Evolutionary conservation across 2,329 filamentous ascomycete species (phyloP).

Genomic region (Trichoderma sp.): DNA sequence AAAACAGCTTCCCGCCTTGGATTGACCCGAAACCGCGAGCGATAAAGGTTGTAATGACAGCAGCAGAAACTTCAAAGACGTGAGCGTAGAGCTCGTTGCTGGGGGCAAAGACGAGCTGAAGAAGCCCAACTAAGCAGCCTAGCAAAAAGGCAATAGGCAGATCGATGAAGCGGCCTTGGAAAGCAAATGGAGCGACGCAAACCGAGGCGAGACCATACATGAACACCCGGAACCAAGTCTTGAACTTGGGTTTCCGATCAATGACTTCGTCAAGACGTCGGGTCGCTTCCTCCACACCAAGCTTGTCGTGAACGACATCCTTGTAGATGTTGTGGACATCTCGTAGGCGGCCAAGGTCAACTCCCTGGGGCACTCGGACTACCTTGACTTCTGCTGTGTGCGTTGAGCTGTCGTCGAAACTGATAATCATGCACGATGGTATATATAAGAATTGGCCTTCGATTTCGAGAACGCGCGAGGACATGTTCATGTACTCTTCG

Average conservation of each 20-base stretch:
- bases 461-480: constrained; percentile 81
- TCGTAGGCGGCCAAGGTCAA: constrained; percentile 70
- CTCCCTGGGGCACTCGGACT: constrained; percentile 63
- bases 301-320: constrained; percentile 74
- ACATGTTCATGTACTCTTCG: constrained; percentile 90
- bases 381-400: constrained; percentile 80
- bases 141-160: constrained; percentile 74
- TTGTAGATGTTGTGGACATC: constrained; percentile 79
- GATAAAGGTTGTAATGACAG: constrained; percentile 65
- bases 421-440: constrained; percentile 90
- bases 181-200: constrained; percentile 76
- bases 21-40: constrained; percentile 69
- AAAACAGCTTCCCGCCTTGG: constrained; percentile 56
- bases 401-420: constrained; percentile 72
- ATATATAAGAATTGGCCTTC: constrained; percentile 88
- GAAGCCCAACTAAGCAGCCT: constrained; percentile 67
- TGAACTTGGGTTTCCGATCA: constrained; percentile 44
- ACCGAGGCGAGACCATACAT: constrained; percentile 75
- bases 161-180: constrained; percentile 73
- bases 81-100: constrained; percentile 67
- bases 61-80: constrained; percentile 52
- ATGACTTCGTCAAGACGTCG: constrained; percentile 57
- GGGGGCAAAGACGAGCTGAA: constrained; percentile 73
- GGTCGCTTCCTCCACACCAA: constrained; percentile 69
- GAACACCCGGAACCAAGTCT: constrained; percentile 55